Conservation (phyloP, 345 rosid species). For the Brassica cretica region DNA sequence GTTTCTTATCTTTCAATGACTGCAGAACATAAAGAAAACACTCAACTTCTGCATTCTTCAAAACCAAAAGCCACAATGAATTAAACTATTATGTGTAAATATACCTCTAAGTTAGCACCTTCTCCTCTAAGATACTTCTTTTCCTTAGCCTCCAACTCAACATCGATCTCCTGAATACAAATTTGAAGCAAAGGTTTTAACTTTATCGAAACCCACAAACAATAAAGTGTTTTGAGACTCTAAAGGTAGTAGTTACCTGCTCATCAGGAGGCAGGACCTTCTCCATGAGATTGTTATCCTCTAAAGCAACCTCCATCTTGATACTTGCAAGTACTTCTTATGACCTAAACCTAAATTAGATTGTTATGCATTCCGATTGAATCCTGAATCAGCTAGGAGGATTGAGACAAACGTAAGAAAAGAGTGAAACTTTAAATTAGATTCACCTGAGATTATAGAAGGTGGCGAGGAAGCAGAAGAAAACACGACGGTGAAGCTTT, state of each 20-base stretch:
- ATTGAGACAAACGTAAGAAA: not conserved
- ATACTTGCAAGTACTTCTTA: not conserved
- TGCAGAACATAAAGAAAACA: slow-evolving; percentile 15
- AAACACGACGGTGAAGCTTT: not conserved
- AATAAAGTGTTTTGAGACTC: not conserved
- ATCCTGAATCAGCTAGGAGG: slow-evolving; percentile 1
- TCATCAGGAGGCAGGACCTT: slow-evolving; percentile 44
- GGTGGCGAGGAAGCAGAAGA: not conserved
- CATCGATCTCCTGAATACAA: slow-evolving; percentile 49
- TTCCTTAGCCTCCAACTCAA: slow-evolving; percentile 54
- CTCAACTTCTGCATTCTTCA: not conserved
- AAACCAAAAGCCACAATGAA: slow-evolving; percentile 20
- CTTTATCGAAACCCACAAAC: slow-evolving; percentile 18
- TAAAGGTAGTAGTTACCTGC: slow-evolving; percentile 37
- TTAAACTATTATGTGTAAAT: not conserved
- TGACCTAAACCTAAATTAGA: not conserved
- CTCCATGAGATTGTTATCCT: slow-evolving; percentile 35
- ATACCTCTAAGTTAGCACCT: slow-evolving; percentile 69
- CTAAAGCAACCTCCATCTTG: slow-evolving; percentile 47
- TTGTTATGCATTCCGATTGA: not conserved
- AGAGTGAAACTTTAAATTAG: not conserved
- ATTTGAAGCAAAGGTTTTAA: not conserved
- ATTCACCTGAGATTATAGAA: slow-evolving; percentile 22
- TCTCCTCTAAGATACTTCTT: slow-evolving; percentile 79
- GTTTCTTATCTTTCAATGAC: slow-evolving; percentile 63